These are phyloP conservation scores for Endothia cerciana DNA, from an alignment of 2,329 filamentous ascomycete genomes.

Conservation along the genomic window DNA sequence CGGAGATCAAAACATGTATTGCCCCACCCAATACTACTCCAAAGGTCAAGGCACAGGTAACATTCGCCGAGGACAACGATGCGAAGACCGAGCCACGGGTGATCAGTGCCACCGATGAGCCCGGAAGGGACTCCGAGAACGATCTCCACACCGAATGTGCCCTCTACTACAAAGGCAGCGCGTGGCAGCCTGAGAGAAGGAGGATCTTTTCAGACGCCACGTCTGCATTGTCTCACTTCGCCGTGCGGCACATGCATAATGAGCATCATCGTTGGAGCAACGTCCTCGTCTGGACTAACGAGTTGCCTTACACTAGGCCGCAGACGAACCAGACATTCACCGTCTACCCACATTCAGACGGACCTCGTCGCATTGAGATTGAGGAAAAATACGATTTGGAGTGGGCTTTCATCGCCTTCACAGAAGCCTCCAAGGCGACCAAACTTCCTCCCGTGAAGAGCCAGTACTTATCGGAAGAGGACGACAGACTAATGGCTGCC, in stretches of 20 bases:
- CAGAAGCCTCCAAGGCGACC: slow-evolving; percentile 4
- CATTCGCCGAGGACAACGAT: neutral
- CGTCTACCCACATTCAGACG: slow-evolving; percentile 19
- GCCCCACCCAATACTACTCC: neutral
- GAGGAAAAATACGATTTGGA: slow-evolving; percentile 11
- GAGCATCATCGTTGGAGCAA: slow-evolving; percentile 15
- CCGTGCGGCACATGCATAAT: slow-evolving; percentile 13
- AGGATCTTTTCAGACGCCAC: slow-evolving; percentile 15
- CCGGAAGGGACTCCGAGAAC: neutral
- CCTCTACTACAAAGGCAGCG: slow-evolving; percentile 19
- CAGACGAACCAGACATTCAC: slow-evolving; percentile 23
- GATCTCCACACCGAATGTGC: slow-evolving; percentile 11
- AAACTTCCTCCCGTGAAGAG: neutral
- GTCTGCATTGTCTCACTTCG: slow-evolving; percentile 20
- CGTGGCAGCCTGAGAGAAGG: slow-evolving; percentile 17
- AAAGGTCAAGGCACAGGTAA: neutral
- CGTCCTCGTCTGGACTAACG: slow-evolving; percentile 21
- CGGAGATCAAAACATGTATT: neutral
- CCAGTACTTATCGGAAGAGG: neutral
- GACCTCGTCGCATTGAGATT: slow-evolving; percentile 9
- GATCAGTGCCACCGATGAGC: neutral
- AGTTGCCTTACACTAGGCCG: slow-evolving; percentile 11
- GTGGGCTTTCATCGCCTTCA: slow-evolving; percentile 28
- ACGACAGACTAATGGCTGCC: slow-evolving; percentile 15
- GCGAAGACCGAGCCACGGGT: neutral